These are phyloP conservation scores for Vitellaria paradoxa DNA, from an alignment of 179 eudicot genomes.

Conservation along the genomic window DNA sequence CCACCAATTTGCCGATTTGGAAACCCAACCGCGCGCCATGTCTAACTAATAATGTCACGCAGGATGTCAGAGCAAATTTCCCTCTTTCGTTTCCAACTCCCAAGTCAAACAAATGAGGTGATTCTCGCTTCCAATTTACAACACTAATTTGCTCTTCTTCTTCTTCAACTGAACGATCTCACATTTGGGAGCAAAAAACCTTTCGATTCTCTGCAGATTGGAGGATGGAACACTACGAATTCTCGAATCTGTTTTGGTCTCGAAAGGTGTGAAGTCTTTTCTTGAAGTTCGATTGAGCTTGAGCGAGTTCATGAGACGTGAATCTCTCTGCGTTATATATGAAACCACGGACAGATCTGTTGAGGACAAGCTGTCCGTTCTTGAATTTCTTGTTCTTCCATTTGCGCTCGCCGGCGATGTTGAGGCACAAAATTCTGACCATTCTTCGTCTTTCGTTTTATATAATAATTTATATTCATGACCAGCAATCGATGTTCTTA, in stretches of 20 bases:
- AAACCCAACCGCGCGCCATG: conserved; percentile 14
- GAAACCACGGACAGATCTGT: conserved; percentile 45
- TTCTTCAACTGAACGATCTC: no score
- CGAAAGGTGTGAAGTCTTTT: conserved; percentile 25
- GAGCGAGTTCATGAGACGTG: no score
- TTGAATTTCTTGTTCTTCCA: conserved; percentile 66
- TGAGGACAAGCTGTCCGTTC: conserved; percentile 42
- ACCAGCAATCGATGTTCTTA: not conserved
- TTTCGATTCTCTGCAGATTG: conserved; percentile 13
- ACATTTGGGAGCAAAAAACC: not conserved
- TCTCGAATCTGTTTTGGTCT: conserved; percentile 19
- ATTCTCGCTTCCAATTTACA: not conserved
- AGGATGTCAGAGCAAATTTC: conserved; percentile 24
- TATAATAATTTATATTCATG: no score
- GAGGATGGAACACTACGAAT: conserved; percentile 47
- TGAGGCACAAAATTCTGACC: conserved; percentile 12
- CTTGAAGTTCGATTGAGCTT: no score
- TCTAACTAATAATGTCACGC: conserved; percentile 27
- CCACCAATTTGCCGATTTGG: conserved; percentile 15
- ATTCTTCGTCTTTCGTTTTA: no score
- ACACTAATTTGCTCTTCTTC: not conserved
- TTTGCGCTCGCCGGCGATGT: conserved; percentile 58
- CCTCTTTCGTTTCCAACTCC: conserved; percentile 39
- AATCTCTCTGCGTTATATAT: conserved; percentile 21
- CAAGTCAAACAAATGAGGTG: conserved; percentile 54